These are phyloP conservation scores for Penicillium psychrofluorescens DNA, from an alignment of 495 filamentous ascomycete species.

Conservation along the genomic window DNA sequence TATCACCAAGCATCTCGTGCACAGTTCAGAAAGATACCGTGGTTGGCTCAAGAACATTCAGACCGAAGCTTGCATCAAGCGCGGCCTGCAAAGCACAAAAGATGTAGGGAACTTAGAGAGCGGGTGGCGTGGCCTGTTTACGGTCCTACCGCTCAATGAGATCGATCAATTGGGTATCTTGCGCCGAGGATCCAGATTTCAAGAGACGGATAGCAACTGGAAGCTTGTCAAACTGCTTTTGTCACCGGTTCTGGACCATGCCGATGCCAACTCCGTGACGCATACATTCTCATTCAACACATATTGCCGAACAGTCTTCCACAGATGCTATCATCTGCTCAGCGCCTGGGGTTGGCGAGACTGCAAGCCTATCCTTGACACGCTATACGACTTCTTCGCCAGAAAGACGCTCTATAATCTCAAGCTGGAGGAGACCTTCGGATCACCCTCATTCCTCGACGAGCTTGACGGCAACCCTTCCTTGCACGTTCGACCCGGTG, in stretches of 20 bases:
- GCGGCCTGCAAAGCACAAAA: conserved; percentile 8
- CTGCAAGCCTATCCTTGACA: conserved; percentile 69
- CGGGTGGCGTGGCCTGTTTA: conserved; percentile 68
- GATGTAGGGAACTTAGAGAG: conserved; percentile 57
- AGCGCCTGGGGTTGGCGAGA: conserved; percentile 79
- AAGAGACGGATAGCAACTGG: conserved; percentile 62
- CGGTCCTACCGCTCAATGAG: conserved; percentile 66
- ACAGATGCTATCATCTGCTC: conserved; percentile 73
- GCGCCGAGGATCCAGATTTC: conserved; percentile 48
- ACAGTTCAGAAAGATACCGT: conserved; percentile 24
- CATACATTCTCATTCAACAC: conserved; percentile 65
- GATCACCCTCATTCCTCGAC: conserved; percentile 73
- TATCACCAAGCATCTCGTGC: conserved; percentile 53
- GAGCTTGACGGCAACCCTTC: conserved; percentile 56
- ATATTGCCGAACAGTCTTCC: conserved; percentile 68
- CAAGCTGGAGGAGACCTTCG: conserved; percentile 65
- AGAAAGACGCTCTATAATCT: conserved; percentile 65
- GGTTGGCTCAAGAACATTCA: conserved; percentile 44
- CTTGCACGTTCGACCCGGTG: conserved; percentile 55
- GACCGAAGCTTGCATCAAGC: conserved; percentile 29
- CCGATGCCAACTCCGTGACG: conserved; percentile 43
- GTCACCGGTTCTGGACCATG: conserved; percentile 57
- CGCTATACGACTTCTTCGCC: conserved; percentile 87
- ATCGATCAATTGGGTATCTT: conserved; percentile 63
- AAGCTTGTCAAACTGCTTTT: conserved; percentile 56